A percentile compares a stretch with the other conserved stretches of the same genome.
Conservation (phyloP, 345 rosid genomes). For the Hevea brasiliensis region DNA sequence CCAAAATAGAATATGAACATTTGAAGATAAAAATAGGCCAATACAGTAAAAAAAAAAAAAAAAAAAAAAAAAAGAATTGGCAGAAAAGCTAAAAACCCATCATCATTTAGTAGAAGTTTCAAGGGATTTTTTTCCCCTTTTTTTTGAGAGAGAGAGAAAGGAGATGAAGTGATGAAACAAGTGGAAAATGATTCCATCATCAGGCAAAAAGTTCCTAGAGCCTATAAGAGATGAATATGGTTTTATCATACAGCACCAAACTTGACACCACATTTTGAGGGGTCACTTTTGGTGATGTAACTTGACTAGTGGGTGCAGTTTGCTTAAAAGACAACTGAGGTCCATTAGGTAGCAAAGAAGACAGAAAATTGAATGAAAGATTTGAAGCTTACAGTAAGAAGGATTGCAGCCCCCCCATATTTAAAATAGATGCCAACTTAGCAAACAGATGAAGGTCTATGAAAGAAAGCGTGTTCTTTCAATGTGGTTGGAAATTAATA, state of each 20-base stretch:
- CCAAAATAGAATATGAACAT: background rate
- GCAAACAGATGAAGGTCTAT: conserved; percentile 29
- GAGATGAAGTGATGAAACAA: background rate
- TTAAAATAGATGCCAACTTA: conserved; percentile 28
- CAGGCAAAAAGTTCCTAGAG: background rate
- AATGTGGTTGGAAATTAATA: conserved; percentile 53
- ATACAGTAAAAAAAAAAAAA: background rate
- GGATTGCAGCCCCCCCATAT: conserved; percentile 38
- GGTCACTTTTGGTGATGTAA: conserved; percentile 5
- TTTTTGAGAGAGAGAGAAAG: no score
- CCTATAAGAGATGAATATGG: no score
- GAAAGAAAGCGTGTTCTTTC: conserved; percentile 34
- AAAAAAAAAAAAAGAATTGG: background rate
- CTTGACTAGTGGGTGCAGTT: conserved; percentile 1
- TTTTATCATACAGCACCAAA: no score
- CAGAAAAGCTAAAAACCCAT: background rate
- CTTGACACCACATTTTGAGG: no score
- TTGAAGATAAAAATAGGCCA: no score
- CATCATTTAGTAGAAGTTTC: background rate
- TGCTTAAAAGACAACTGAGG: conserved; percentile 20
- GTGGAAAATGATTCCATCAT: background rate
- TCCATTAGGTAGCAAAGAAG: conserved; percentile 20
- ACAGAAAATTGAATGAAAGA: conserved; percentile 22
- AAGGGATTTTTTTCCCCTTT: background rate
- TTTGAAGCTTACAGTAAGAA: conserved; percentile 5